A percentile compares a stretch with the other conserved stretches of the same genome.
phyloP scores from a whole-genome alignment of 441 rosid species.

The Gossypium davidsonii region DNA sequence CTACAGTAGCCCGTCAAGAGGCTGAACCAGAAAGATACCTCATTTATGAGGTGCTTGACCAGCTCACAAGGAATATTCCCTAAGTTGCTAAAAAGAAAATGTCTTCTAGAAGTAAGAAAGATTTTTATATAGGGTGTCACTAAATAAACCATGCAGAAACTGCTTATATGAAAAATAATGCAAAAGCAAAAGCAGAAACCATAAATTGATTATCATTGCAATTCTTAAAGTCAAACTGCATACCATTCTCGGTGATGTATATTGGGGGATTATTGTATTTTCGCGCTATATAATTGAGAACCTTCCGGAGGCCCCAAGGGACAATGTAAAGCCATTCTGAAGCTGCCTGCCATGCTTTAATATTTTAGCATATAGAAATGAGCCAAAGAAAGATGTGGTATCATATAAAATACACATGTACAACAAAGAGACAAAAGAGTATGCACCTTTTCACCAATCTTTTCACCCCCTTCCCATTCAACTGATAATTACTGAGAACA shows the following conservation, averaged over 20 bases:
- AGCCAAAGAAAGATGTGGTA: neutral
- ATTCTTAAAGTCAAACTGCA: neutral
- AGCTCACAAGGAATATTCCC: neutral
- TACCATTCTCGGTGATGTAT: slow-evolving; percentile 64
- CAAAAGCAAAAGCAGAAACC: neutral
- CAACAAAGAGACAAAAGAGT: neutral
- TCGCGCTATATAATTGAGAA: slow-evolving; percentile 38
- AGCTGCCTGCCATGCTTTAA: slow-evolving; percentile 48
- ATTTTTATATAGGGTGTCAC: neutral
- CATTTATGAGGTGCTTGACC: neutral
- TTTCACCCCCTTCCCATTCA: slow-evolving; percentile 55
- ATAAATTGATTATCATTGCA: neutral
- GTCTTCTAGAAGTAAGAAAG: neutral
- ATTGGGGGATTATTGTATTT: slow-evolving; percentile 42
- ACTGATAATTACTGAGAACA: slow-evolving; percentile 26
- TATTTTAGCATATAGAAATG: slow-evolving; percentile 16
- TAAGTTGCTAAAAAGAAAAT: slow-evolving; percentile 2
- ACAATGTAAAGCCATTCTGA: slow-evolving; percentile 62
- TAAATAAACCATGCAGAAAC: neutral
- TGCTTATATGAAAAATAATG: neutral
- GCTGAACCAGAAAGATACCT: neutral
- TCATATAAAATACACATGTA: neutral
- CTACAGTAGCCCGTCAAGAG: neutral
- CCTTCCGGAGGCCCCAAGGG: slow-evolving; percentile 65
- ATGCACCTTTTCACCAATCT: slow-evolving; percentile 56